These are phyloP conservation scores for Hanseniaspora uvarum DNA, from an alignment of 1,139 yeast genomes.

Conservation along the genomic window DNA sequence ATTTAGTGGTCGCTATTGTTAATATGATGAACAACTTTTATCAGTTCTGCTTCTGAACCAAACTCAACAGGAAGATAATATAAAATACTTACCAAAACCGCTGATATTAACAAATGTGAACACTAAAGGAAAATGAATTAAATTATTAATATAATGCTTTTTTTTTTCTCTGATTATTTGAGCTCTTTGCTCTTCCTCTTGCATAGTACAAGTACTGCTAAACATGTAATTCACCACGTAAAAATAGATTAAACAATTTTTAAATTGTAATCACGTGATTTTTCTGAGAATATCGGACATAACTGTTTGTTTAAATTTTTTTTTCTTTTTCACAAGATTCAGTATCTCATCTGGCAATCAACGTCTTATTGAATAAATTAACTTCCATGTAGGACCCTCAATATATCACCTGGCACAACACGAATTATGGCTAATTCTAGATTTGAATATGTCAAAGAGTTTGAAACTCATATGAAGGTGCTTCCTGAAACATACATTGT, in stretches of 20 bases:
- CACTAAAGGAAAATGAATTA: background rate
- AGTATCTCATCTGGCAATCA: background rate
- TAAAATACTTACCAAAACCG: conserved; percentile 17
- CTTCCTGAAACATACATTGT: conserved; percentile 76
- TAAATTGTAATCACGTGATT: no score
- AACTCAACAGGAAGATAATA: conserved; percentile 59
- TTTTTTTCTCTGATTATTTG: background rate
- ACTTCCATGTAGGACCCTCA: no score
- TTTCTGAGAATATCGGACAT: no score
- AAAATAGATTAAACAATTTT: no score
- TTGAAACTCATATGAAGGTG: conserved; percentile 63
- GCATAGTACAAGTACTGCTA: no score
- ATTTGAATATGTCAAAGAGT: conserved; percentile 74
- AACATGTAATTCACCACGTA: no score
- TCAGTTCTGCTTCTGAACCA: conserved; percentile 83
- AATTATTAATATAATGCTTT: conserved; percentile 1
- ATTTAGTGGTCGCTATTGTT: conserved; percentile 9
- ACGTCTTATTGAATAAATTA: no score
- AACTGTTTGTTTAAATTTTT: no score
- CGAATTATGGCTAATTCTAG: conserved; percentile 59
- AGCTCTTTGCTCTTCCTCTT: background rate
- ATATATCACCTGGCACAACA: background rate
- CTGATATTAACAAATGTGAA: conserved; percentile 14
- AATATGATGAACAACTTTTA: conserved; percentile 46
- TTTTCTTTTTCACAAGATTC: background rate